These are phyloP conservation scores for Nemophila menziesii DNA, from an alignment of 257 asterid species.

Conservation along the genomic window DNA sequence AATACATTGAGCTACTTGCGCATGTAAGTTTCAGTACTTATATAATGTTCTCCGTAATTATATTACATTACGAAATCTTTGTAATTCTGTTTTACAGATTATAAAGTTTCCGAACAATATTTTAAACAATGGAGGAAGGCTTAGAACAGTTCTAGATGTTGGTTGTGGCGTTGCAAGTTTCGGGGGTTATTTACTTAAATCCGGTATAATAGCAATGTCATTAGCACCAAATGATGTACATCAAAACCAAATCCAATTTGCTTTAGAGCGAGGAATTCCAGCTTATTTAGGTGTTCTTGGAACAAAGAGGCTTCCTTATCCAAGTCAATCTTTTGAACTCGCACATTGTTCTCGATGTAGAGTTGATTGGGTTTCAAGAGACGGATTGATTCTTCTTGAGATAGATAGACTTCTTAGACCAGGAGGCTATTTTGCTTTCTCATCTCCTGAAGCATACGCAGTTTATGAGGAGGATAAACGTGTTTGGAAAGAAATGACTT, in stretches of 20 bases:
- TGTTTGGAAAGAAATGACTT: conserved; percentile 81
- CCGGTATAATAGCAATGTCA: conserved; percentile 78
- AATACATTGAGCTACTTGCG: conserved; percentile 80
- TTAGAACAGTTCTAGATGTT: conserved; percentile 80
- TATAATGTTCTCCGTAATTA: conserved; percentile 6
- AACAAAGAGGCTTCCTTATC: conserved; percentile 90
- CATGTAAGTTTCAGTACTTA: conserved; percentile 40
- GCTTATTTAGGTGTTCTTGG: conserved; percentile 97
- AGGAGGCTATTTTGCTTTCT: conserved; percentile 92
- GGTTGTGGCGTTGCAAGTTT: conserved; percentile 99
- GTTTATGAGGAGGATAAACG: conserved; percentile 86
- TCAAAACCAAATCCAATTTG: conserved; percentile 94
- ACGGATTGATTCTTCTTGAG: conserved; percentile 88
- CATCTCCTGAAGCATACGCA: conserved; percentile 95
- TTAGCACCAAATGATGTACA: conserved; percentile 94
- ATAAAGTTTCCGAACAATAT: conserved; percentile 51
- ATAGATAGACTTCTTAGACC: conserved; percentile 84
- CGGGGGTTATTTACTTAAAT: conserved; percentile 88
- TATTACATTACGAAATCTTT: no score
- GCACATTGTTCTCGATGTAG: conserved; percentile 97
- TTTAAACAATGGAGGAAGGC: conserved; percentile 66
- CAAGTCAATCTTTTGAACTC: conserved; percentile 89
- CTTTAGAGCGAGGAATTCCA: conserved; percentile 92
- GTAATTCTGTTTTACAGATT: conserved; percentile 42
- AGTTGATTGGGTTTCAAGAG: conserved; percentile 93